A percentile compares a stretch with the other conserved stretches of the same genome.
These are phyloP conservation scores for Leucocoprinus leucothites DNA, from an alignment of 768 basidiomycete species.

Conservation along the genomic window DNA sequence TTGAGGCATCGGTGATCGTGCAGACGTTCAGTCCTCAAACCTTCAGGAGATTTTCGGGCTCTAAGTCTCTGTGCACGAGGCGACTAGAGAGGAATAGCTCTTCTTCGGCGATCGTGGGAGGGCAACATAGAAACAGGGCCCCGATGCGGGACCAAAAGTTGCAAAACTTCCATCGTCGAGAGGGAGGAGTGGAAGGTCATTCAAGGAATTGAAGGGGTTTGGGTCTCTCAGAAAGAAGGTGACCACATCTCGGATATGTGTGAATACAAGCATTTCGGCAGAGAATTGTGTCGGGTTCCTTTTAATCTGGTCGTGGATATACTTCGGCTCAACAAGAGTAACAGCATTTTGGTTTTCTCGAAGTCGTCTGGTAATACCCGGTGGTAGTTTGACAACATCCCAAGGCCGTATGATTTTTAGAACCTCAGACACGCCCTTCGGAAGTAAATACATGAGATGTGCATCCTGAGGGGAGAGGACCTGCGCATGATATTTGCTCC, in stretches of 20 bases:
- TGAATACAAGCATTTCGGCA: conserved; percentile 19
- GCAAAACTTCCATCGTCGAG: conserved; percentile 31
- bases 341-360: background rate
- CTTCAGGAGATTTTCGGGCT: background rate
- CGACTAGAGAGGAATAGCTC: conserved; percentile 21
- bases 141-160: conserved; percentile 17
- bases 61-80: background rate
- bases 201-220: conserved; percentile 15
- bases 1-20: background rate
- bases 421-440: background rate
- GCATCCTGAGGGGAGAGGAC: conserved; percentile 8
- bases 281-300: background rate
- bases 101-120: conserved; percentile 8
- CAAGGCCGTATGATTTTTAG: background rate
- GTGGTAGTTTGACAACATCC: background rate
- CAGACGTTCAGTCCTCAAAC: background rate
- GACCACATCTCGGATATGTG: conserved; percentile 23
- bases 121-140: conserved; percentile 25
- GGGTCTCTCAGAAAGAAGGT: conserved; percentile 21
- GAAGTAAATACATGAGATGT: background rate
- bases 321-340: conserved; percentile 1
- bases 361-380: background rate
- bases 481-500: conserved; percentile 15
- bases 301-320: conserved; percentile 7
- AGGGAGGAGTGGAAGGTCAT: conserved; percentile 32